Evolutionary conservation across 129 eudicot genomes (phyloP).

Genomic region (Pulicaria dysenterica): DNA sequence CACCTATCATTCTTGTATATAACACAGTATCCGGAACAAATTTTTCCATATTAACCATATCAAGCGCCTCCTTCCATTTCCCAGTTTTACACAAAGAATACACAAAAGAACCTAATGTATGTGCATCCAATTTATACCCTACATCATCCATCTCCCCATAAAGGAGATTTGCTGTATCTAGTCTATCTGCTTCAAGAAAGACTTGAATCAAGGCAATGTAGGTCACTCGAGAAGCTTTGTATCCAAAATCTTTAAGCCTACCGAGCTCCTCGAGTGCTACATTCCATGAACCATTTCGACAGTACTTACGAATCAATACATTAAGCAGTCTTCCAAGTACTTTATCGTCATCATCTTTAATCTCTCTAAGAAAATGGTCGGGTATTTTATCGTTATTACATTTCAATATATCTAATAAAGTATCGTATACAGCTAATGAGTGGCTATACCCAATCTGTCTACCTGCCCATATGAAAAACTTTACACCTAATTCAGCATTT

Average conservation of each 20-base stretch:
- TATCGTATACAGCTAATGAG: conserved; percentile 56
- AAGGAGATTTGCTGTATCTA: conserved; percentile 61
- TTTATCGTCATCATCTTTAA: conserved; percentile 57
- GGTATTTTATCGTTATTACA: conserved; percentile 40
- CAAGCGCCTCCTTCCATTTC: conserved; percentile 75
- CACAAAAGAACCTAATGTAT: conserved; percentile 64
- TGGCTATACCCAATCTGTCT: conserved; percentile 88
- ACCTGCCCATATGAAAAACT: conserved; percentile 88
- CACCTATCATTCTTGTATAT: conserved; percentile 80
- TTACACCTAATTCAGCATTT: conserved; percentile 66
- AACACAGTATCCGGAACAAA: conserved; percentile 63
- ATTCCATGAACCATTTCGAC: conserved; percentile 68
- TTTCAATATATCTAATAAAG: conserved; percentile 59
- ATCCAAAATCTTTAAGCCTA: conserved; percentile 83
- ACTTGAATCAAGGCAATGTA: conserved; percentile 70
- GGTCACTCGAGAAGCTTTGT: conserved; percentile 68
- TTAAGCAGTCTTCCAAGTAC: conserved; percentile 75
- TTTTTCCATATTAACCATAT: conserved; percentile 65
- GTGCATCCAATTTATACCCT: conserved; percentile 60
- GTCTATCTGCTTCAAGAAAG: conserved; percentile 58
- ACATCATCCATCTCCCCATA: conserved; percentile 64
- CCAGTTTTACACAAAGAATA: conserved; percentile 66
- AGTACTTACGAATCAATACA: conserved; percentile 63
- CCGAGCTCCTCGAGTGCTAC: conserved; percentile 83
- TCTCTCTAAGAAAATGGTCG: conserved; percentile 52